Evolutionary conservation across 768 basidiomycete species (phyloP).

Genomic region (Collybia nuda): DNA sequence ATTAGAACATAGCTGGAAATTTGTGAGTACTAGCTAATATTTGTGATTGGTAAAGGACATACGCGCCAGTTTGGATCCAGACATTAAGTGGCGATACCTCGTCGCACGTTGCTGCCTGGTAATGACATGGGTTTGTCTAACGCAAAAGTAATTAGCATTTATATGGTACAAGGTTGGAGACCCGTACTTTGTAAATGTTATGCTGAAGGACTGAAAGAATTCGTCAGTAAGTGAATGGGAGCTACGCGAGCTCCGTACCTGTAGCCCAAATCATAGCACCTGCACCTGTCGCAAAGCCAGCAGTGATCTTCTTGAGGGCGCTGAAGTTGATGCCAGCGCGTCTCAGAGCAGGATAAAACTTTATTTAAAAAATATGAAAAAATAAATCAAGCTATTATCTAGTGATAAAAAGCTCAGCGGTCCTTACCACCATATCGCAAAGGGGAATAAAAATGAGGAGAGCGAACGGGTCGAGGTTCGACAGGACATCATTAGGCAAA

Average conservation of each 20-base stretch:
- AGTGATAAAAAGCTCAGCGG: no score
- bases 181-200: no score
- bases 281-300: slow-evolving; percentile 55
- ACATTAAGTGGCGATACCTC: no score
- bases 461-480: slow-evolving; percentile 76
- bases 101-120: no score
- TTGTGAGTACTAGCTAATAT: background rate
- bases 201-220: background rate
- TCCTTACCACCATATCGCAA: slow-evolving; percentile 52
- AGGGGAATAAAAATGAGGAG: slow-evolving; percentile 76
- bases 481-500: slow-evolving; percentile 74
- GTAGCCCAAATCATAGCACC: slow-evolving; percentile 69
- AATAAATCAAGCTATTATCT: no score
- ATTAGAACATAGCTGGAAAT: slow-evolving; percentile 57
- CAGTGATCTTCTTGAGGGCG: slow-evolving; percentile 57
- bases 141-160: no score
- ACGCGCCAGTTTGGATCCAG: slow-evolving; percentile 61
- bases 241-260: slow-evolving; percentile 10
- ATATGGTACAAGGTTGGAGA: no score
- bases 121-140: no score
- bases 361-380: background rate
- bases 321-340: slow-evolving; percentile 54
- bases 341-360: slow-evolving; percentile 60
- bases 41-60: background rate
- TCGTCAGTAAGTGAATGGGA: background rate